phyloP scores from a whole-genome alignment of 805 yeast species.

The Candida sithepensis region DNA sequence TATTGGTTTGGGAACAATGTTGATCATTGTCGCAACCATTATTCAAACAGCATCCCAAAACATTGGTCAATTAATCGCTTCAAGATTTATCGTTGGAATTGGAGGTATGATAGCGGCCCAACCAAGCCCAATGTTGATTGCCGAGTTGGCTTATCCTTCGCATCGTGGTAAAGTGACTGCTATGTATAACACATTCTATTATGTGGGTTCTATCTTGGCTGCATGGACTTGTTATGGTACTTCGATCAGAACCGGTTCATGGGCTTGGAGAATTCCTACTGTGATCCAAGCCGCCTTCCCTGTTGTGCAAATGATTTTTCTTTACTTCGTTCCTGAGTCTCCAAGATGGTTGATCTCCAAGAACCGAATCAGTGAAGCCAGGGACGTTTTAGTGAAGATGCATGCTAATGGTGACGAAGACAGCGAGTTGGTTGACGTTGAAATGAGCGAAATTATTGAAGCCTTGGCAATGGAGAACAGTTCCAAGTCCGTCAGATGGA shows the following conservation, averaged over 20 bases:
- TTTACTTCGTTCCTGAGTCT: conserved; percentile 41
- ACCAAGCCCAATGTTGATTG: conserved; percentile 45
- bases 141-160: conserved; percentile 49
- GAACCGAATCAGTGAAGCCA: conserved; percentile 35
- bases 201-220: conserved; percentile 43
- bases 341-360: conserved; percentile 39
- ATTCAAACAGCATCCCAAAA: conserved; percentile 44
- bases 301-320: conserved; percentile 33
- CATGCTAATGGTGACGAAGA: conserved; percentile 29
- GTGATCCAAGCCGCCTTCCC: conserved; percentile 49
- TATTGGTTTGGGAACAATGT: conserved; percentile 47
- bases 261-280: conserved; percentile 56
- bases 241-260: conserved; percentile 27
- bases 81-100: conserved; percentile 47
- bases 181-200: conserved; percentile 46
- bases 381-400: conserved; percentile 3
- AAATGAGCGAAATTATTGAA: conserved; percentile 33
- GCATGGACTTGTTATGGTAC: conserved; percentile 46
- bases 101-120: conserved; percentile 42
- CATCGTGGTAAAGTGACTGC: conserved; percentile 41
- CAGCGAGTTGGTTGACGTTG: conserved; percentile 33
- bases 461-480: conserved; percentile 32
- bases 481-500: conserved; percentile 26
- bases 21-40: conserved; percentile 52
- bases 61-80: conserved; percentile 34